A percentile compares a stretch with the other conserved stretches of the same genome.
phyloP scores from a whole-genome alignment of 1,139 yeast genomes.

The Magnusiomyces starmeri region DNA sequence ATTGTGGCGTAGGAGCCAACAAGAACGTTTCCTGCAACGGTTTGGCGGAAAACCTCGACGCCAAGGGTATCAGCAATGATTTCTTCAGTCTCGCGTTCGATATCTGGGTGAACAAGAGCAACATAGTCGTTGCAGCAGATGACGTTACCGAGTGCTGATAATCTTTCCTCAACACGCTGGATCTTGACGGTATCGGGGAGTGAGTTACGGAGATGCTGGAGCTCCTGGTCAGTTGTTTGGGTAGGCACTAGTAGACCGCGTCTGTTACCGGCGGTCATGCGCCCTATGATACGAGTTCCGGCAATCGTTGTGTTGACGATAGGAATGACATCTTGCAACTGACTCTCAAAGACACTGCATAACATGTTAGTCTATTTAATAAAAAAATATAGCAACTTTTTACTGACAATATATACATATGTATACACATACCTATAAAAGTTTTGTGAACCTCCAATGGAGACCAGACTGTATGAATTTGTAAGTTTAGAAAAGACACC shows the following conservation, averaged over 20 bases:
- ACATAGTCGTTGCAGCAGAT: conserved; percentile 98
- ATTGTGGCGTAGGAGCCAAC: conserved; percentile 95
- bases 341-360: conserved; percentile 87
- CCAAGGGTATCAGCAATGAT: conserved; percentile 97
- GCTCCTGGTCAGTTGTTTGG: conserved; percentile 98
- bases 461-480: conserved; percentile 91
- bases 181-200: conserved; percentile 94
- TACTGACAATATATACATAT: background rate
- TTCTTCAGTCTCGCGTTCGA: conserved; percentile 98
- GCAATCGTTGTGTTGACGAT: conserved; percentile 96
- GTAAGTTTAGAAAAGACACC: conserved; percentile 97
- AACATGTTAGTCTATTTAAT: conserved; percentile 3
- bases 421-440: conserved; percentile 48
- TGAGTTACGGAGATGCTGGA: conserved; percentile 94
- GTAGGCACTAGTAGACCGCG: conserved; percentile 95
- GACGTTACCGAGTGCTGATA: conserved; percentile 94
- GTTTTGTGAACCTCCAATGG: conserved; percentile 97
- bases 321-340: conserved; percentile 92
- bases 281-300: conserved; percentile 95
- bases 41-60: conserved; percentile 98
- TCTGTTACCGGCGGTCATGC: conserved; percentile 99
- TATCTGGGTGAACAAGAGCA: conserved; percentile 97
- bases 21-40: conserved; percentile 94
- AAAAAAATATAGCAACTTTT: background rate
- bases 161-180: conserved; percentile 95